Evolutionary conservation across 495 filamentous ascomycete genomes (phyloP).

Genomic region (Trichoderma gamsii): DNA sequence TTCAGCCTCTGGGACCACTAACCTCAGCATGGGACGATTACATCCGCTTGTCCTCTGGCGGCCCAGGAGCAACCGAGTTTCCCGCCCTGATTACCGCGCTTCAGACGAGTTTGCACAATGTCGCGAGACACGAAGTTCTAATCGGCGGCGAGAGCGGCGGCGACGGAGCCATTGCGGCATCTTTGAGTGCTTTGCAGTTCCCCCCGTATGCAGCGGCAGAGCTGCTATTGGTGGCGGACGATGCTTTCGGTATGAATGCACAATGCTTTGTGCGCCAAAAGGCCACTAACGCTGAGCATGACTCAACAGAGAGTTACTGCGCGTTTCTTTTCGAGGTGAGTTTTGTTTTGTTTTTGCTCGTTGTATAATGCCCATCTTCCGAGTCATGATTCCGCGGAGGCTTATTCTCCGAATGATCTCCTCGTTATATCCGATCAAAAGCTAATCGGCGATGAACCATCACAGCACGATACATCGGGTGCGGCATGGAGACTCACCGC

Average conservation of each 20-base stretch:
- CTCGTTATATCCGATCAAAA: neutral
- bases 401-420: neutral
- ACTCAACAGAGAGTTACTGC: slow-evolving; percentile 29
- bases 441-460: neutral
- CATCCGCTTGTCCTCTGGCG: slow-evolving; percentile 25
- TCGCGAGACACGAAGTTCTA: slow-evolving; percentile 22
- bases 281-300: slow-evolving; percentile 20
- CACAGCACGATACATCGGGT: neutral
- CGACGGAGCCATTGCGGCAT: neutral
- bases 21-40: slow-evolving; percentile 40
- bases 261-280: slow-evolving; percentile 33
- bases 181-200: slow-evolving; percentile 16
- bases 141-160: slow-evolving; percentile 1
- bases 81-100: slow-evolving; percentile 28
- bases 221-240: slow-evolving; percentile 24
- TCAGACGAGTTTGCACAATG: slow-evolving; percentile 24
- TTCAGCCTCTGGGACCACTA: slow-evolving; percentile 26
- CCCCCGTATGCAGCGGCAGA: slow-evolving; percentile 27
- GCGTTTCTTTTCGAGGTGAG: slow-evolving; percentile 43
- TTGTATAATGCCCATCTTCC: neutral
- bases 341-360: neutral
- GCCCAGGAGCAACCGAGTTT: slow-evolving; percentile 7
- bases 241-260: slow-evolving; percentile 33
- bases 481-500: slow-evolving; percentile 28
- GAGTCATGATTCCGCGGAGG: neutral